Evolutionary conservation across 148 eudicot species (phyloP), one percentile per base, ranked within the genome.

Genomic region (Chenopodium album): DNA sequence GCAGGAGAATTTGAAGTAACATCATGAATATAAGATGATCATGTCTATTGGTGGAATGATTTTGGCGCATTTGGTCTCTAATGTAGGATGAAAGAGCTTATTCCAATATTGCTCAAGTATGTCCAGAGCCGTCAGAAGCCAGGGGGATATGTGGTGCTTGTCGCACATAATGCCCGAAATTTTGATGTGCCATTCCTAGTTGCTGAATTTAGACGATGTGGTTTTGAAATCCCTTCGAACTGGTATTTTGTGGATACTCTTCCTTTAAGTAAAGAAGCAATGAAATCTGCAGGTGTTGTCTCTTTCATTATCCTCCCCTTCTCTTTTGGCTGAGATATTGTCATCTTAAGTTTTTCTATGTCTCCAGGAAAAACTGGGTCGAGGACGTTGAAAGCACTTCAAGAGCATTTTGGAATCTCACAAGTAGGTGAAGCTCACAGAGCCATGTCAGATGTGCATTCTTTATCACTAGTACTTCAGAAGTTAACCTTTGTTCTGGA

Each of bases 71-170:
- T 34, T 83, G 82, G 60, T 73, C 70, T 56, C 23, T 74, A 75
- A 56, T 80, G 85, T 80, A 95, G 98, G 92, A 95, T 95, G 98
- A 84, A 90, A 86, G 94, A 95, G 72, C 86, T 95, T 54, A 91
- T 95, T 82, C 98, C 98, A 63, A 87, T 91, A 78, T 84, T 95
- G 77, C 78, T 93, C 72, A 78, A 89, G 88, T 95, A 84, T 76
- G 82, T 95, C 62, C 81, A 65, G 83, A 93, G 94, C 87, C 96
- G 94, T 26, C 94, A 89, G 81, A 86, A 88, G 75, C 94, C 96
- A 79, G 92, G 92, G 46, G 98, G 96, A 46, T 83, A 79, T 71
- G 92, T 90, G 66, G 80, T 95, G 74, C 84, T 87, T 78, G 85
- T 91, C 71, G 93, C 94, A 50, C 98, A 95, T 78, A 95, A 95